These are phyloP conservation scores for Micractinium sp. DNA, from an alignment of 139 green algal species.

Conservation along the genomic window DNA sequence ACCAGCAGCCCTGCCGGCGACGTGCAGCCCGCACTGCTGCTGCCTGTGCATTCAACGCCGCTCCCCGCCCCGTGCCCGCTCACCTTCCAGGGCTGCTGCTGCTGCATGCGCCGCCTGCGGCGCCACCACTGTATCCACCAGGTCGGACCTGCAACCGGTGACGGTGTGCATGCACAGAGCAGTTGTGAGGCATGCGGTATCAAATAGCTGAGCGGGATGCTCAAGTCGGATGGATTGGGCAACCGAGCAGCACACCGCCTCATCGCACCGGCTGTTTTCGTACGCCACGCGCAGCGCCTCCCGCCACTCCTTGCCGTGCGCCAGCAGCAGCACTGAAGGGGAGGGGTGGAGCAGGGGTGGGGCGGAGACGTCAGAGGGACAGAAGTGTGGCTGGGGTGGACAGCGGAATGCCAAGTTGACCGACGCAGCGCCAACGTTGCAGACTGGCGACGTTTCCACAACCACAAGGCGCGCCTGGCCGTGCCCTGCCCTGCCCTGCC, in stretches of 20 bases:
- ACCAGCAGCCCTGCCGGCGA: too few species aligned
- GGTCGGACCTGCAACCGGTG: conserved; percentile 31
- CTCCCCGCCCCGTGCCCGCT: too few species aligned
- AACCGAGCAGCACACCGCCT: neutral
- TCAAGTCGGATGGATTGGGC: too few species aligned
- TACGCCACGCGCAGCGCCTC: conserved; percentile 51
- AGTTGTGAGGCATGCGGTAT: neutral
- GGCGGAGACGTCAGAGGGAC: neutral
- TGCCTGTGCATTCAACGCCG: too few species aligned
- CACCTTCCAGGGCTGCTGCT: conserved; percentile 35
- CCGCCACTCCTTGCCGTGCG: conserved; percentile 62
- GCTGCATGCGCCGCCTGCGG: conserved; percentile 59
- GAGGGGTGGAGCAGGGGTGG: neutral
- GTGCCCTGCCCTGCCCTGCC: too few species aligned
- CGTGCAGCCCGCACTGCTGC: too few species aligned
- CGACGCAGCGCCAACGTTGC: neutral
- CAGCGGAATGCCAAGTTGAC: neutral
- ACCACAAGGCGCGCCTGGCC: too few species aligned
- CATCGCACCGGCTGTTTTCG: neutral
- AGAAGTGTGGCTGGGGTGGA: neutral
- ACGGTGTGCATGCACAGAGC: neutral
- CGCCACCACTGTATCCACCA: conserved; percentile 61
- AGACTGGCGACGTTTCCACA: neutral
- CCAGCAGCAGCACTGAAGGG: conserved; percentile 64
- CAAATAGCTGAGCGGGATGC: too few species aligned